Evolutionary conservation across 345 rosid species (phyloP).

Genomic region (Rhodamnia argentea): DNA sequence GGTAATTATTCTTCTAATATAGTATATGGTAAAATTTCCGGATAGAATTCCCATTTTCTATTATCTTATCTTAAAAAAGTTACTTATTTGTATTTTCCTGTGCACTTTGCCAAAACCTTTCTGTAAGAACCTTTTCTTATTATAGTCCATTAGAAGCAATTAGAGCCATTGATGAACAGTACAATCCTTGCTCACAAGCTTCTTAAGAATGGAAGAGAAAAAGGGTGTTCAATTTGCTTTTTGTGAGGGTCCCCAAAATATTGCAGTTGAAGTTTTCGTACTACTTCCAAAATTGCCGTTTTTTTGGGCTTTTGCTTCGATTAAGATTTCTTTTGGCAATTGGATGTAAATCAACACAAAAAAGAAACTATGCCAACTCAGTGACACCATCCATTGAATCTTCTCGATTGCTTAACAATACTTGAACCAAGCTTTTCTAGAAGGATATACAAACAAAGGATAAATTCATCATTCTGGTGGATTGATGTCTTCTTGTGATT

Average conservation of each 20-base stretch:
- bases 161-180: background rate
- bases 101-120: background rate
- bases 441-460: background rate
- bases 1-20: conserved; percentile 17
- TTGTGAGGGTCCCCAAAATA: background rate
- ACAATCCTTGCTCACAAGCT: background rate
- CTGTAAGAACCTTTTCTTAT: background rate
- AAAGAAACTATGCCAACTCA: background rate
- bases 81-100: background rate
- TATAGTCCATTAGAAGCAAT: background rate
- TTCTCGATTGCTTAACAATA: background rate
- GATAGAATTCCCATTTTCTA: background rate
- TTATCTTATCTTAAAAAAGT: background rate
- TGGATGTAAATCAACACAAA: background rate
- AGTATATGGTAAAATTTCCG: background rate
- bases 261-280: background rate
- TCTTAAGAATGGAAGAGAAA: background rate
- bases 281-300: background rate
- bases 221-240: background rate
- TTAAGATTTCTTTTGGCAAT: background rate
- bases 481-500: background rate
- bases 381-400: background rate
- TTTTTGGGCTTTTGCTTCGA: background rate
- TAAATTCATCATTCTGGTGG: background rate
- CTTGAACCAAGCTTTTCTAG: background rate